phyloP scores from a whole-genome alignment of 257 asterid species.

The Datura wrightii region DNA sequence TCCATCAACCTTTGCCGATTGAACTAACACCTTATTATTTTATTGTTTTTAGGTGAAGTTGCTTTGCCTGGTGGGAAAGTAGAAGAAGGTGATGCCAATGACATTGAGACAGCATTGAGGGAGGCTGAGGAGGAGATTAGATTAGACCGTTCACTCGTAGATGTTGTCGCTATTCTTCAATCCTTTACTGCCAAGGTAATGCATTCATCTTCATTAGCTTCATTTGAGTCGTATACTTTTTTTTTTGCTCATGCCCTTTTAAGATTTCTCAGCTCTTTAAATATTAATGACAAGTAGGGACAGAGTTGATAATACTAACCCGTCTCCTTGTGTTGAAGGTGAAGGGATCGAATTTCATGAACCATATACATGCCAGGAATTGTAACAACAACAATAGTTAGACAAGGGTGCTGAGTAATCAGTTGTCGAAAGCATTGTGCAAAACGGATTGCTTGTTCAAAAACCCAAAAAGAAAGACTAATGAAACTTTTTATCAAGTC shows the following conservation, averaged over 20 bases:
- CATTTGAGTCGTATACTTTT: neutral
- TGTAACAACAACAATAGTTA: neutral
- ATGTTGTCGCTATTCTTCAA: slow-evolving; percentile 63
- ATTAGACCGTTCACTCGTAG: slow-evolving; percentile 72
- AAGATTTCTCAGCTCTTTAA: neutral
- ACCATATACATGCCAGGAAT: neutral
- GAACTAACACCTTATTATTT: neutral
- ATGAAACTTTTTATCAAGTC: neutral
- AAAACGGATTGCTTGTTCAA: slow-evolving; percentile 1
- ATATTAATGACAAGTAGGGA: neutral
- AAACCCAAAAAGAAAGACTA: neutral
- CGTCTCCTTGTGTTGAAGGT: neutral
- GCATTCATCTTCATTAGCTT: neutral
- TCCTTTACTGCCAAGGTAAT: slow-evolving; percentile 63
- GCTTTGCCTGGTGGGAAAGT: slow-evolving; percentile 88
- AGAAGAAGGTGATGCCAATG: slow-evolving; percentile 66
- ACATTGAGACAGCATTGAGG: slow-evolving; percentile 72
- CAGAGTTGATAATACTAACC: neutral
- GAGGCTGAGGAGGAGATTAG: slow-evolving; percentile 95
- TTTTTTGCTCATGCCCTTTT: neutral
- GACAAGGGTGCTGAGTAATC: neutral
- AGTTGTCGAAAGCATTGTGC: neutral
- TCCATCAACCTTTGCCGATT: neutral
- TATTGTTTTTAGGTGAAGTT: slow-evolving; percentile 71
- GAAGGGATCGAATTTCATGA: neutral